Conservation (phyloP, 1,284 basidiomycete genomes). For the Amylostereum areolatum region DNA sequence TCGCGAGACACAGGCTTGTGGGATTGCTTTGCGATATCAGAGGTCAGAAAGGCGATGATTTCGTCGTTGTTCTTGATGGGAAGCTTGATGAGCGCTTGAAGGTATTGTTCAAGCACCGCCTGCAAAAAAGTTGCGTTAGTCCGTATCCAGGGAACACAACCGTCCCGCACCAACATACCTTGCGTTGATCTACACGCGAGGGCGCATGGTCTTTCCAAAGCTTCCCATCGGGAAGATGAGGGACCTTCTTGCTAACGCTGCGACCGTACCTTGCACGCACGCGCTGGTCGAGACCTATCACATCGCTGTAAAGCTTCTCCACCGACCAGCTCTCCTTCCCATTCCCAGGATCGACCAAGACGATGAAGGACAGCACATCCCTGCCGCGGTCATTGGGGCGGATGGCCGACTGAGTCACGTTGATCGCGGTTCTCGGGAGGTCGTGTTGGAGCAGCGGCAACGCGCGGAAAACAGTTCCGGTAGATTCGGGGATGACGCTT, state of each 20-base stretch:
- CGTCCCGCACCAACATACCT: constrained; percentile 43
- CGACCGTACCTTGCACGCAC: constrained; percentile 61
- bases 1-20: constrained; percentile 71
- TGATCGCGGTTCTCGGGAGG: constrained; percentile 56
- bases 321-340: constrained; percentile 80
- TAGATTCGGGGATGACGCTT: constrained; percentile 6
- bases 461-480: constrained; percentile 44
- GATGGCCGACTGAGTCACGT: constrained; percentile 71
- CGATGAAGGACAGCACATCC: constrained; percentile 80
- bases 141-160: neutral
- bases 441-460: constrained; percentile 65
- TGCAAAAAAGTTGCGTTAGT: constrained; percentile 25
- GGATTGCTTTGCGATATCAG: constrained; percentile 75
- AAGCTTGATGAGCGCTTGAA: constrained; percentile 80
- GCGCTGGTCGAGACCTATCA: constrained; percentile 77
- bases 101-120: constrained; percentile 80
- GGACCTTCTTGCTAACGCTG: constrained; percentile 73
- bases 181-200: constrained; percentile 91
- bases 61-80: constrained; percentile 88
- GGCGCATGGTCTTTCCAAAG: constrained; percentile 97
- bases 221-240: constrained; percentile 81
- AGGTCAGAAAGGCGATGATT: constrained; percentile 88
- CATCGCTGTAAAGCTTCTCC: constrained; percentile 91
- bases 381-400: constrained; percentile 82
- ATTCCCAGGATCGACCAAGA: constrained; percentile 59